Conservation (phyloP, 129 eudicot genomes). For the Flaveria robusta region DNA sequence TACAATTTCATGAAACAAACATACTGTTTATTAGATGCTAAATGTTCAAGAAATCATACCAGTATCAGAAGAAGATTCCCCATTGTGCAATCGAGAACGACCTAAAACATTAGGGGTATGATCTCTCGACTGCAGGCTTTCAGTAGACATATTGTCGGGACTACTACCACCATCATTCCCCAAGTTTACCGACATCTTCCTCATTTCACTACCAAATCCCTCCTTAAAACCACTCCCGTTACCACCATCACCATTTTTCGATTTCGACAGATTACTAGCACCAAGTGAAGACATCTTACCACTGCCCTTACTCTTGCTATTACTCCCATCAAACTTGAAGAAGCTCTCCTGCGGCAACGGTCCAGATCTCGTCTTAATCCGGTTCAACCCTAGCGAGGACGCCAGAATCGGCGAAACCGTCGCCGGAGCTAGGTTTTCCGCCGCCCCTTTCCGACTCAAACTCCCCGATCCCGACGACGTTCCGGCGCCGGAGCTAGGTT, state of each 20-base stretch:
- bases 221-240: slow-evolving; percentile 17
- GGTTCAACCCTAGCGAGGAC: slow-evolving; percentile 84
- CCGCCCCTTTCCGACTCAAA: slow-evolving; percentile 37
- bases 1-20: slow-evolving; percentile 14
- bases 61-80: slow-evolving; percentile 67
- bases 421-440: slow-evolving; percentile 30
- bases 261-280: slow-evolving; percentile 73
- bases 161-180: slow-evolving; percentile 54
- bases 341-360: slow-evolving; percentile 99
- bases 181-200: slow-evolving; percentile 12
- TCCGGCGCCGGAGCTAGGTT: slow-evolving; percentile 15
- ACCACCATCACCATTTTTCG: slow-evolving; percentile 27
- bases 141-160: slow-evolving; percentile 52
- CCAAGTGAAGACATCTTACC: slow-evolving; percentile 51
- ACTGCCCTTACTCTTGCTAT: slow-evolving; percentile 12
- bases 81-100: slow-evolving; percentile 64
- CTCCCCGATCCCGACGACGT: slow-evolving; percentile 28
- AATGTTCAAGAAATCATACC: slow-evolving; percentile 44
- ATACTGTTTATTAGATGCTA: slow-evolving; percentile 5
- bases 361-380: slow-evolving; percentile 97
- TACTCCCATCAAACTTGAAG: slow-evolving; percentile 49
- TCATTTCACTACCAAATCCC: slow-evolving; percentile 38
- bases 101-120: slow-evolving; percentile 63
- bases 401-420: slow-evolving; percentile 83
- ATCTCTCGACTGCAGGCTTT: slow-evolving; percentile 48